These are phyloP conservation scores for Aspergillus ostianus DNA, from an alignment of 495 filamentous ascomycete genomes.

Conservation along the genomic window DNA sequence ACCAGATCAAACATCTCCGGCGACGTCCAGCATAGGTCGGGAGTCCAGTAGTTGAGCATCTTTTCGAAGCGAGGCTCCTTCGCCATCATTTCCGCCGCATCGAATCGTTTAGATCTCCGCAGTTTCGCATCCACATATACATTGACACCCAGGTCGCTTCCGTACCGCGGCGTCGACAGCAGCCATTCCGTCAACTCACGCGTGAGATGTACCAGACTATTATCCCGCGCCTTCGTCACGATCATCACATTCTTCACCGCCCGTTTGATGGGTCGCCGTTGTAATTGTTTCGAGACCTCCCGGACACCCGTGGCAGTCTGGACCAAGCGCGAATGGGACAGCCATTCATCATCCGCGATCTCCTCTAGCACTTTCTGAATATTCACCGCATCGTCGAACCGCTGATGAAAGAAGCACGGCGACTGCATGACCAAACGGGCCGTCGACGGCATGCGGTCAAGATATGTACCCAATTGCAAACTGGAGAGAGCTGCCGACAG, in stretches of 20 bases:
- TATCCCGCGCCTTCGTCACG: constrained; percentile 93
- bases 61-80: constrained; percentile 67
- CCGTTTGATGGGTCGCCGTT: constrained; percentile 81
- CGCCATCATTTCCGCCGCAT: constrained; percentile 67
- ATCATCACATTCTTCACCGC: constrained; percentile 93
- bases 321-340: constrained; percentile 87
- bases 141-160: constrained; percentile 74
- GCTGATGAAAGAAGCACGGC: constrained; percentile 95
- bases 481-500: constrained; percentile 66
- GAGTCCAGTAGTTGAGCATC: constrained; percentile 91
- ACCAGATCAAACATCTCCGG: constrained; percentile 93
- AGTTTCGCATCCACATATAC: constrained; percentile 95
- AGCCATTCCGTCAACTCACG: constrained; percentile 85
- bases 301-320: constrained; percentile 93
- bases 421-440: constrained; percentile 71
- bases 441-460: constrained; percentile 55
- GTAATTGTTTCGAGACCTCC: constrained; percentile 91
- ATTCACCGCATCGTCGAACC: constrained; percentile 94
- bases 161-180: constrained; percentile 77
- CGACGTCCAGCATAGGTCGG: constrained; percentile 84
- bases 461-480: constrained; percentile 46
- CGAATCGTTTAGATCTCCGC: constrained; percentile 80
- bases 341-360: constrained; percentile 81
- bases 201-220: constrained; percentile 79
- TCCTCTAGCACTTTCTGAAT: constrained; percentile 94